phyloP scores from a whole-genome alignment of 306 rosid species.

The Canavalia ensiformis region DNA sequence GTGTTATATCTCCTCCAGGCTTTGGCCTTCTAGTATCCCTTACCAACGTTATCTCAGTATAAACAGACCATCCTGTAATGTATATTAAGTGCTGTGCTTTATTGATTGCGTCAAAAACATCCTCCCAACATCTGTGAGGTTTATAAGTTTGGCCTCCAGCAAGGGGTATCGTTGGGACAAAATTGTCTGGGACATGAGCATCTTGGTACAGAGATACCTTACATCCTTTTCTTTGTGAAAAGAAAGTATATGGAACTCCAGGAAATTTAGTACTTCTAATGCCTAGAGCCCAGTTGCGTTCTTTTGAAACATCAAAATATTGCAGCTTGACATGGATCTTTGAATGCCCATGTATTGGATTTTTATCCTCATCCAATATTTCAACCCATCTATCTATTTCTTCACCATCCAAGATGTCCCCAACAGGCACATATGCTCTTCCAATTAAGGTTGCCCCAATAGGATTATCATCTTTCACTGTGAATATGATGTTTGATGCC shows the following conservation, averaged over 20 bases:
- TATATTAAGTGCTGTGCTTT: slow-evolving; percentile 70
- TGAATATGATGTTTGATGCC: slow-evolving; percentile 66
- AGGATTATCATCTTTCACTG: slow-evolving; percentile 70
- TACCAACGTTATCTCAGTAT: slow-evolving; percentile 64
- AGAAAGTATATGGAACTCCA: slow-evolving; percentile 74
- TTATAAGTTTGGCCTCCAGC: slow-evolving; percentile 62
- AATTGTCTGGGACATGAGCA: slow-evolving; percentile 70
- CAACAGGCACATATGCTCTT: slow-evolving; percentile 70
- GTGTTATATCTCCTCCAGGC: slow-evolving; percentile 62
- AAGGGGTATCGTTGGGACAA: slow-evolving; percentile 69
- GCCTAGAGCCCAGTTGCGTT: slow-evolving; percentile 65
- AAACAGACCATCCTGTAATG: slow-evolving; percentile 81
- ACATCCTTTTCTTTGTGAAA: slow-evolving; percentile 69
- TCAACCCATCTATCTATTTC: slow-evolving; percentile 67
- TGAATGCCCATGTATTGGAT: slow-evolving; percentile 60
- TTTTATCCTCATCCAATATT: slow-evolving; percentile 57
- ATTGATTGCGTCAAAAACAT: slow-evolving; percentile 67
- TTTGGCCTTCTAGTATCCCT: slow-evolving; percentile 75
- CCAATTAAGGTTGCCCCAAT: slow-evolving; percentile 75
- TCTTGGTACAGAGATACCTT: slow-evolving; percentile 74
- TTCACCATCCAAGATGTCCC: slow-evolving; percentile 57
- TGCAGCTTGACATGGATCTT: slow-evolving; percentile 74
- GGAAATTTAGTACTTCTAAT: slow-evolving; percentile 67
- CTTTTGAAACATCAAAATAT: slow-evolving; percentile 60
- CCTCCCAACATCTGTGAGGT: slow-evolving; percentile 79